Base-by-base conservation (phyloP, 2,329 filamentous ascomycete species). In the Albophoma yamanashiensis region DNA sequence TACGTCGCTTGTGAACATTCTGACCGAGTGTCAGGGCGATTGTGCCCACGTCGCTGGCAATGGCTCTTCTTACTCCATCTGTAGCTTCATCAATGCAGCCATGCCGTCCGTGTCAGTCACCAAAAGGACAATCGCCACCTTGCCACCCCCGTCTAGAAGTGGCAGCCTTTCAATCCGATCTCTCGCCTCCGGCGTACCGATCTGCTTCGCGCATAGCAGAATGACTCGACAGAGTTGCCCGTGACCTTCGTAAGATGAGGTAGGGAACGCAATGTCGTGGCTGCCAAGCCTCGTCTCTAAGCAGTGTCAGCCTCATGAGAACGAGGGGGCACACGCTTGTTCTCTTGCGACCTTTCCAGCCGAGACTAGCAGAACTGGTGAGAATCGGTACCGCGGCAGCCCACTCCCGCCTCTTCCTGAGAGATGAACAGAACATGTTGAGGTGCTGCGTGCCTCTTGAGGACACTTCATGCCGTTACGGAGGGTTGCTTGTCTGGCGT, bases 181-280 rank as follows among this genome's bases (percentile, higher is more conserved):
- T 20, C 65, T 64, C 22, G 67, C 71, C 1, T 65, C 62, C 7
- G 65, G 56, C n/a, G 67, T 63, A 11, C 67, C 69, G 12, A 75
- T 63, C 17, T 81, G 75, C 15, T 53, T 60, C 3, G 74, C 62
- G 1, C 75, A 74, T 40, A 82, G 64, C 6, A 81, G 73, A 17
- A 80, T 62, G 34, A 74, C 70, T 31, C 72, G 73, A 56, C 78
- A 73, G 8, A 68, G 58, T 9, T 27, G 31, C 1, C 20, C 58
- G 45, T 27, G 55, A n/a, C 27, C 52, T 38, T 34, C 43, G 25
- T 42, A 60, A 52, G 58, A 22, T 11, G 55, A 57, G 25, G 78
- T 59, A 4, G 70, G 69, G 43, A 83, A 70, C 17, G 75, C 75
- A 38, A 82, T 64, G 62, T 83, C 81, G 62, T 82, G 76, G 2